Base-by-base conservation (phyloP, 805 yeast species). In the Candida succiphila region DNA sequence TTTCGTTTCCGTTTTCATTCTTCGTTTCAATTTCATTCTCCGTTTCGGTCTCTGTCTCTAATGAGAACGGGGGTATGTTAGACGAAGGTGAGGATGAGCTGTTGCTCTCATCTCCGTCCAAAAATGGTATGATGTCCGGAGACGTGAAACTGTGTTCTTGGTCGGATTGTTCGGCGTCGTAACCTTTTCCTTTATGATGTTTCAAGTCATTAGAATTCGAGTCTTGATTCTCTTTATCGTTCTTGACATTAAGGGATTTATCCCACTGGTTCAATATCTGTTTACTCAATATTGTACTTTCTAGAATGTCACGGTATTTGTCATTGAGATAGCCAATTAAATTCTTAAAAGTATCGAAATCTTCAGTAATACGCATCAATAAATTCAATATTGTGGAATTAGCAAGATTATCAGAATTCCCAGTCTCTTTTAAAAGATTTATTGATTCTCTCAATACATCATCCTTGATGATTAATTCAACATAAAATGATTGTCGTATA, bases 371-470 rank as follows among this genome's bases (percentile, higher is more conserved):
- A 8, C 46, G 20, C 23, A 42, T 40, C 27, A 56, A 31, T 17
- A 88, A 61, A 49, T 82, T 87, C 30, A 86, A 61, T 41, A 89
- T 70, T 5, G 88, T 70, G 0, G 96, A 86, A 46, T 75, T 81
- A 3, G 81, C 67, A 38, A 87, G 56, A 48, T 78, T 81, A 49
- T 82, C 75, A 25, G 57, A 55, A 21, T 61, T 55, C 6, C 67
- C 60, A 8, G 73, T 69, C 12, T 60, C 66, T 17, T 60, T 55
- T 39, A 82, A 61, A 31, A 74, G 59, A 1, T 52, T 48, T 36
- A 83, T 65, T 23, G 78, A 62, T 17, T 41, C 45, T 5, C 56
- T 53, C 31, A 86, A 64, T 16, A 81, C 61, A 31, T 74, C 67
- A 36, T 74, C 61, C 13, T 72, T 62, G 14, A 81, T 63, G 33